A percentile compares a stretch with the other conserved stretches of the same genome.
Conservation (phyloP, 2,329 filamentous ascomycete genomes). For the Fusarium chuoi region DNA sequence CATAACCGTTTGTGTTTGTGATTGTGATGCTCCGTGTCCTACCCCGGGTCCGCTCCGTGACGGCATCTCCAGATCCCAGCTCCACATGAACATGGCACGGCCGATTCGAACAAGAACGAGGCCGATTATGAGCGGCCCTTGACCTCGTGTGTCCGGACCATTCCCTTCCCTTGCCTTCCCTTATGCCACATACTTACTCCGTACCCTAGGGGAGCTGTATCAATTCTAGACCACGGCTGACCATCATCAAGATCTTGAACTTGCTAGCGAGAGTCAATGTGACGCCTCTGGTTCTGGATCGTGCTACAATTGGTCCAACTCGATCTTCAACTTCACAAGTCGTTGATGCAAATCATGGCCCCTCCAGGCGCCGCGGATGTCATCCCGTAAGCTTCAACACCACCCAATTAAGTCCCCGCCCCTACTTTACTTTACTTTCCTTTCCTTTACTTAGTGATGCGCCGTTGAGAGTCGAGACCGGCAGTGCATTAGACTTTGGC, state of each 20-base stretch:
- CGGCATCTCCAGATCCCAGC: constrained; percentile 18
- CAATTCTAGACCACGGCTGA: not conserved
- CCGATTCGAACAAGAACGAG: constrained; percentile 29
- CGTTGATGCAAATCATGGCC: constrained; percentile 29
- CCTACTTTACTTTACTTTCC: constrained; percentile 1
- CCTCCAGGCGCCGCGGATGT: constrained; percentile 37
- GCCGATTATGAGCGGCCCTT: constrained; percentile 20
- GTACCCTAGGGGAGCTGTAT: not conserved
- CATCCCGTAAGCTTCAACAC: constrained; percentile 30
- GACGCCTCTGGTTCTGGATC: constrained; percentile 36
- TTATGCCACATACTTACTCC: not conserved
- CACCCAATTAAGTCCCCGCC: constrained; percentile 11
- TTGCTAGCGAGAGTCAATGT: constrained; percentile 34
- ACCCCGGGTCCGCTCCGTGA: constrained; percentile 31
- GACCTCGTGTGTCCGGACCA: not conserved
- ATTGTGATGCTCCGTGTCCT: constrained; percentile 24
- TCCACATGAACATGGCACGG: constrained; percentile 16
- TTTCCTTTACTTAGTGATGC: not conserved
- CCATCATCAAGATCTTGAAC: not conserved
- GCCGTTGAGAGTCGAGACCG: constrained; percentile 36
- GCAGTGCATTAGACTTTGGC: constrained; percentile 33
- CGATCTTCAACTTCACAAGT: constrained; percentile 15
- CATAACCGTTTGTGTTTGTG: constrained; percentile 1
- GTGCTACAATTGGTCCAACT: constrained; percentile 18
- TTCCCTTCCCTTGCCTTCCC: constrained; percentile 1